These are phyloP conservation scores for Chamaecrista fasciculata DNA, from an alignment of 306 rosid genomes.

Conservation along the genomic window DNA sequence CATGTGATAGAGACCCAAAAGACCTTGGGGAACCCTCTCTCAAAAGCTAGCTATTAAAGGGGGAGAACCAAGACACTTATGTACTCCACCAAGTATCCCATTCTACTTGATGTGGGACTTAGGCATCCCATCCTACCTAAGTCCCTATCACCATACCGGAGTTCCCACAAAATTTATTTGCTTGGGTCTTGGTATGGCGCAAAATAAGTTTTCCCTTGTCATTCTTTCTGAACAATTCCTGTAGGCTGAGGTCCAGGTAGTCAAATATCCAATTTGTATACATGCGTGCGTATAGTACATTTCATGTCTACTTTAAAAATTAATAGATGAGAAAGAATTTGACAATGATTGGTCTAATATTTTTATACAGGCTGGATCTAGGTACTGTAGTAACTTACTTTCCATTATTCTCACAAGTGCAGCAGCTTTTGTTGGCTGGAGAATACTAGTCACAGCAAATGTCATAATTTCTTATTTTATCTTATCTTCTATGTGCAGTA, in stretches of 20 bases:
- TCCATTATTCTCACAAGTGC: background rate
- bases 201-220: background rate
- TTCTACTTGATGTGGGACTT: too few relatives aligned
- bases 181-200: background rate
- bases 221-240: background rate
- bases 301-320: background rate
- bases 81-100: too few relatives aligned
- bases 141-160: too few relatives aligned
- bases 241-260: background rate
- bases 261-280: background rate
- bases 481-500: conserved; percentile 52
- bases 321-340: background rate
- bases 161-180: background rate
- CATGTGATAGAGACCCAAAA: too few relatives aligned
- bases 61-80: too few relatives aligned
- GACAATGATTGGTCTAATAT: background rate
- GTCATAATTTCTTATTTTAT: conserved; percentile 9
- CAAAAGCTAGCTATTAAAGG: too few relatives aligned
- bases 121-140: too few relatives aligned
- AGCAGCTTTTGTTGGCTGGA: conserved; percentile 14
- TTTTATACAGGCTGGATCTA: background rate
- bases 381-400: background rate
- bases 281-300: background rate
- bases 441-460: background rate
- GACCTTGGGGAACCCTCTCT: too few relatives aligned